Evolutionary conservation across 2,329 filamentous ascomycete species (phyloP).

Genomic region (Aspergillus calidoustus): DNA sequence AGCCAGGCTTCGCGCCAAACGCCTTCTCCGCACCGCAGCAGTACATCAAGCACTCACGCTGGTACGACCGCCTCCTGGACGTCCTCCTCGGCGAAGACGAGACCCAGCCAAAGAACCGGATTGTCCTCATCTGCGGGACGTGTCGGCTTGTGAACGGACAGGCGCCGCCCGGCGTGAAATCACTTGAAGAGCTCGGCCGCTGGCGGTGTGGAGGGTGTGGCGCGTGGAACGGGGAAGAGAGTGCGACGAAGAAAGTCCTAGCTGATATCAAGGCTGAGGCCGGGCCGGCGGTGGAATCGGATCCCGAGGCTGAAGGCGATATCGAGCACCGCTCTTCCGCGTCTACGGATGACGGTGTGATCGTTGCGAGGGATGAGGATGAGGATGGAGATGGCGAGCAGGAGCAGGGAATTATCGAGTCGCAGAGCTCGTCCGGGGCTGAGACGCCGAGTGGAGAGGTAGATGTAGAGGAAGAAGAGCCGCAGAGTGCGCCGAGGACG

Average conservation of each 20-base stretch:
- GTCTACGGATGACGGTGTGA: slow-evolving; percentile 30
- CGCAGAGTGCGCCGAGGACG: slow-evolving; percentile 13
- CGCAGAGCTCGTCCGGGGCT: slow-evolving; percentile 27
- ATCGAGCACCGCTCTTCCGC: slow-evolving; percentile 26
- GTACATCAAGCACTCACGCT: slow-evolving; percentile 61
- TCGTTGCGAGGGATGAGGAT: slow-evolving; percentile 33
- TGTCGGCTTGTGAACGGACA: slow-evolving; percentile 95
- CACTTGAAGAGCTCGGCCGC: slow-evolving; percentile 75
- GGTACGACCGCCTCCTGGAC: slow-evolving; percentile 95
- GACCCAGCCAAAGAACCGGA: slow-evolving; percentile 85
- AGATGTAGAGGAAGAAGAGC: slow-evolving; percentile 7
- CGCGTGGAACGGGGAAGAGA: slow-evolving; percentile 78
- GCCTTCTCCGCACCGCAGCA: slow-evolving; percentile 46
- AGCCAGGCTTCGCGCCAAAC: slow-evolving; percentile 54
- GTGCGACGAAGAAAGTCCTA: slow-evolving; percentile 74
- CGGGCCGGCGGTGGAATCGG: slow-evolving; percentile 25
- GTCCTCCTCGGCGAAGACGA: slow-evolving; percentile 94
- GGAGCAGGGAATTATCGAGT: slow-evolving; percentile 15
- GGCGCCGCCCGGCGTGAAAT: slow-evolving; percentile 82
- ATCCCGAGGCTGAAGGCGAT: slow-evolving; percentile 25
- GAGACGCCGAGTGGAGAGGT: slow-evolving; percentile 23
- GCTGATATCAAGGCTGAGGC: slow-evolving; percentile 59
- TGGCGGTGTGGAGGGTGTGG: slow-evolving; percentile 92
- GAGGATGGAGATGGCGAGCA: slow-evolving; percentile 9
- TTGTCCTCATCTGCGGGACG: slow-evolving; percentile 79